Conservation (phyloP, 176 grass and related monocot genomes). For the Avena atlantica region DNA sequence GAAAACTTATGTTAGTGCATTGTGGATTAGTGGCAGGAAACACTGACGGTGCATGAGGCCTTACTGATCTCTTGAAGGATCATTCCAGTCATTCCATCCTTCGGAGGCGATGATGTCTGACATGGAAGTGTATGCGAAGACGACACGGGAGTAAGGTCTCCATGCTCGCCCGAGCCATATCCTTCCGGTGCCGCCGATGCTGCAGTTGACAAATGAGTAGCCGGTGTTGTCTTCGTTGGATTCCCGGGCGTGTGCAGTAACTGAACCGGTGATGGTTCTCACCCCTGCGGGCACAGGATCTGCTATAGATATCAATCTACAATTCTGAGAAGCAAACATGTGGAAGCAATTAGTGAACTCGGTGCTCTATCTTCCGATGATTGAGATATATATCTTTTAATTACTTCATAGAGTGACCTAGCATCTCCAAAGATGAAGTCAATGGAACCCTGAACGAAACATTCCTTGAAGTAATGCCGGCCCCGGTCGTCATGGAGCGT, state of each 20-base stretch:
- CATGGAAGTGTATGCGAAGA: slow-evolving; percentile 80
- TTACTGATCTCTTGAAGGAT: slow-evolving; percentile 84
- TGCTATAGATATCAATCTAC: slow-evolving; percentile 80
- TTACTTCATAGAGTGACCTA: slow-evolving; percentile 82
- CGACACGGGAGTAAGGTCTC: slow-evolving; percentile 68
- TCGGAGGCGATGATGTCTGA: slow-evolving; percentile 73
- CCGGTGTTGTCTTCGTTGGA: slow-evolving; percentile 69
- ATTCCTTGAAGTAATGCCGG: slow-evolving; percentile 89
- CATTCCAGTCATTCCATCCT: slow-evolving; percentile 89
- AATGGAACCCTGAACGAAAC: slow-evolving; percentile 81
- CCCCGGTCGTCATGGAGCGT: slow-evolving; percentile 83
- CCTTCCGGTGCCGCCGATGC: slow-evolving; percentile 66
- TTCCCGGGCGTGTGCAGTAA: slow-evolving; percentile 65
- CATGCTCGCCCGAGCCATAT: slow-evolving; percentile 89
- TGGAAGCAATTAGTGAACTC: slow-evolving; percentile 26
- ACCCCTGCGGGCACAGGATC: slow-evolving; percentile 64
- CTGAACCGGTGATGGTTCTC: slow-evolving; percentile 62
- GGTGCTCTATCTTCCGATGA: background rate
- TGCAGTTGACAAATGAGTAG: slow-evolving; percentile 74
- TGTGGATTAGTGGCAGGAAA: slow-evolving; percentile 29
- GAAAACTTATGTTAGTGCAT: slow-evolving; percentile 17
- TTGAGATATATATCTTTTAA: background rate
- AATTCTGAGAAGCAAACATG: slow-evolving; percentile 53
- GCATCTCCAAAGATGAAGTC: slow-evolving; percentile 95
- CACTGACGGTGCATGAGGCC: slow-evolving; percentile 12